Evolutionary conservation across 1,284 basidiomycete genomes (phyloP), one percentile per base, ranked within the genome.

Genomic region (Apiotrichum laibachii): DNA sequence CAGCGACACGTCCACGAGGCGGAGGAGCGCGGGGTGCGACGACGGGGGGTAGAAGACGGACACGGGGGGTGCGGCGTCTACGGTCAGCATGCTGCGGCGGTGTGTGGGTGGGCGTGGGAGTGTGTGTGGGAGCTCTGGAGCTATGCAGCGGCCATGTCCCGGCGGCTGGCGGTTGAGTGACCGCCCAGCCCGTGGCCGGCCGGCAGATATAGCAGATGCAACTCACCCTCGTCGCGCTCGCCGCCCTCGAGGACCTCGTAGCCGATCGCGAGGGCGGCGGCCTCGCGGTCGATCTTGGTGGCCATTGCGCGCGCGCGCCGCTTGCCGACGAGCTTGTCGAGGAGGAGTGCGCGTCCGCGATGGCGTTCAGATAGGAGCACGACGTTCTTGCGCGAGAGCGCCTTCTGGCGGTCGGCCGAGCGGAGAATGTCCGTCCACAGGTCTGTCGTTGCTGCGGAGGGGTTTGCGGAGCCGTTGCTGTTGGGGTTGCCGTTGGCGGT

Each of bases 341-440:
- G 61, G 21, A 65, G 75, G 33, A 60, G 50, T 13, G 44, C 35
- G 31, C 64, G 49, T 10, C 57, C 61, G 19, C 86, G 84, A 64
- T 84, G 85, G 39, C 78, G 80, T 55, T 85, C 84, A 26, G 42
- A 46, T 12, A 95, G 83, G 2, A 95, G 70, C 31, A 95, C 81
- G 45, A 94, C 81, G 70, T 92, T 89, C 75, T 92, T 93, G 9
- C 88, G 86, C 21, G 89, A 87, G 71, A 87, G 53, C 33, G 57
- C 52, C 51, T 64, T 89, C n/a, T 87, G 87, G 53, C 90, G 85
- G 53, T 88, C 85, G 31, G 94, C 90, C 21, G 88, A 90, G 74
- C 92, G 88, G 16, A 95, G 82, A 67, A 95, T 95, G 37, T 88
- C 90, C 3, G 87, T 89, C 92, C 92, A 96, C 35, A 96, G 80